Percentiles rank a stretch among this genome's conserved stretches.
These are phyloP conservation scores for Phytopythium ostracodes DNA, from an alignment of 352 stramenopile species.

Conservation along the genomic window DNA sequence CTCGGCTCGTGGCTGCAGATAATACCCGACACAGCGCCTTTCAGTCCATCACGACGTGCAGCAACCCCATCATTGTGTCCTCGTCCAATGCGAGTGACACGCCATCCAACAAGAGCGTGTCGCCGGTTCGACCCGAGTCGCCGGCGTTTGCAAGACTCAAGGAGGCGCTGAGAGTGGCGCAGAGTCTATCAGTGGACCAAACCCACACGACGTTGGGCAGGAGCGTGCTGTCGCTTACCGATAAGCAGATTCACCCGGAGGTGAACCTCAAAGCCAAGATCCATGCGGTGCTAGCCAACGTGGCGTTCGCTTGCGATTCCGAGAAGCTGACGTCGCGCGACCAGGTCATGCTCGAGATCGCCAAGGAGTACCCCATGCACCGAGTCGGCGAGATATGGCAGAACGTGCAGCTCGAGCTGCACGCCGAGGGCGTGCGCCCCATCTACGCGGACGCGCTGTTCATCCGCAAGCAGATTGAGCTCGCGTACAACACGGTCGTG, in stretches of 20 bases:
- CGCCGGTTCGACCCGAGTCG: conserved; percentile 32
- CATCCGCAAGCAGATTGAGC: conserved; percentile 67
- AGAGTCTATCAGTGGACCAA: conserved; percentile 21
- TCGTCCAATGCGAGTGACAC: not conserved
- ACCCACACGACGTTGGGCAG: not conserved
- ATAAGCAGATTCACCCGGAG: conserved; percentile 32
- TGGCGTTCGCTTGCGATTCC: conserved; percentile 41
- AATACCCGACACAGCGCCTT: conserved; percentile 44
- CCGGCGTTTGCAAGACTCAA: conserved; percentile 70
- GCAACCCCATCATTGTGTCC: conserved; percentile 35
- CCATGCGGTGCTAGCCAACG: conserved; percentile 55
- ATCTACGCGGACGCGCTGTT: conserved; percentile 77
- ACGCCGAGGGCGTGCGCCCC: conserved; percentile 56
- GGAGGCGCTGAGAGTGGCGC: conserved; percentile 54
- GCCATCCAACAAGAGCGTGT: not conserved
- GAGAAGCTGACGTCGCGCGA: conserved; percentile 39
- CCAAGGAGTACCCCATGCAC: conserved; percentile 71
- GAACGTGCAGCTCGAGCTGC: conserved; percentile 52
- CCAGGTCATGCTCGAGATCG: conserved; percentile 64
- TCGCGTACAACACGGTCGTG: conserved; percentile 63
- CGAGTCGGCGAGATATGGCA: conserved; percentile 72
- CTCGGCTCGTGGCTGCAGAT: conserved; percentile 16
- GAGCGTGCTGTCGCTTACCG: conserved; percentile 29
- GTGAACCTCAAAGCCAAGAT: conserved; percentile 75
- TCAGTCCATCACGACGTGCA: conserved; percentile 44